phyloP scores from a whole-genome alignment of 768 basidiomycete species.

The Boletus sensibilis region DNA sequence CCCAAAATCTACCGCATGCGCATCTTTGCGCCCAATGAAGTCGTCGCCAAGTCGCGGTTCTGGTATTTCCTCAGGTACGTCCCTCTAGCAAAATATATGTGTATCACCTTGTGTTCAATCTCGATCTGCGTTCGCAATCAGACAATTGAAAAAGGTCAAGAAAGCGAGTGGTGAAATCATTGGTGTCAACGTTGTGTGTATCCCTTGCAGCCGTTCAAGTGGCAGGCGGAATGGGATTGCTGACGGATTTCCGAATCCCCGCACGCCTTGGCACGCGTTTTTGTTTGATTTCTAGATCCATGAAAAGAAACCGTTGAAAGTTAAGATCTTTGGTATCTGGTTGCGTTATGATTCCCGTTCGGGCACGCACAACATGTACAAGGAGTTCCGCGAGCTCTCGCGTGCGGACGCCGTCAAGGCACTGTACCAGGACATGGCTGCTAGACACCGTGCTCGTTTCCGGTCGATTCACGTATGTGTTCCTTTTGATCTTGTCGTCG shows the following conservation, averaged over 20 bases:
- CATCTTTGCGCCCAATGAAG: constrained; percentile 98
- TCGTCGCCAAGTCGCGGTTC: constrained; percentile 98
- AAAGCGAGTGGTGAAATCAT: constrained; percentile 99
- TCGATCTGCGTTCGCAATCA: constrained; percentile 25
- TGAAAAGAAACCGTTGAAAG: constrained; percentile 96
- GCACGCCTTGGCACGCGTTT: constrained; percentile 13
- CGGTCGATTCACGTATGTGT: constrained; percentile 89
- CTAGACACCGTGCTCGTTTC: constrained; percentile 98
- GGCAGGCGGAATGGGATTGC: constrained; percentile 78
- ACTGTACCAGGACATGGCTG: constrained; percentile 99
- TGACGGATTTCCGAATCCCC: constrained; percentile 36
- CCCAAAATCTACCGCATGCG: constrained; percentile 99
- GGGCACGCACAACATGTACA: constrained; percentile 99
- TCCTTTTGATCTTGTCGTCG: not conserved
- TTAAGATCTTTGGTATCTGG: constrained; percentile 99
- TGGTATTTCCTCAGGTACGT: constrained; percentile 96
- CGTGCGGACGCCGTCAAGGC: constrained; percentile 95
- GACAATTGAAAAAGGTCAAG: constrained; percentile 98
- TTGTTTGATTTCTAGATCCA: constrained; percentile 65
- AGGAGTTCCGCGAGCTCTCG: constrained; percentile 95
- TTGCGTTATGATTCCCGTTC: constrained; percentile 99
- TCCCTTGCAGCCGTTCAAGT: constrained; percentile 75
- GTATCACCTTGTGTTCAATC: not conserved
- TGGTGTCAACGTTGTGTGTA: constrained; percentile 94
- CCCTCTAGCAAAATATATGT: not conserved